Conservation (phyloP, 352 stramenopile genomes). For the Phytophthora macrochlamydospora region DNA sequence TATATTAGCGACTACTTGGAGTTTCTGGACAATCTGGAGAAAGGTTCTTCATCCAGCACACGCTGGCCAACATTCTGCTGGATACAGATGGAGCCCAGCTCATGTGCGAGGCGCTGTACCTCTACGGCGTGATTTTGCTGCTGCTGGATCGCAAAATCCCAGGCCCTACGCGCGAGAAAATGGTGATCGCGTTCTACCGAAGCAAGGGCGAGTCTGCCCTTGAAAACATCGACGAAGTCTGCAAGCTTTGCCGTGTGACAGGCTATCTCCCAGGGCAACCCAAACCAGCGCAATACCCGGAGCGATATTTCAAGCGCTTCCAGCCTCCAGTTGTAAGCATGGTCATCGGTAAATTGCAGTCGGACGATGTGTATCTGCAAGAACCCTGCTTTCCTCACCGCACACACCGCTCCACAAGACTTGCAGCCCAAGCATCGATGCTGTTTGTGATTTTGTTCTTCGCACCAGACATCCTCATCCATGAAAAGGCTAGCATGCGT, state of each 20-base stretch:
- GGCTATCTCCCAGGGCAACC: conserved; percentile 86
- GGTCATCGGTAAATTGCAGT: conserved; percentile 94
- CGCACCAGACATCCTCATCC: conserved; percentile 90
- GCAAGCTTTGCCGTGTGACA: conserved; percentile 90
- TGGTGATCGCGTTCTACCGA: conserved; percentile 91
- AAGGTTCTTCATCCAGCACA: conserved; percentile 96
- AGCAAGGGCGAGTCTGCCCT: conserved; percentile 89
- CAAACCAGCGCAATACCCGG: conserved; percentile 87
- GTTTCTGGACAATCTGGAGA: conserved; percentile 92
- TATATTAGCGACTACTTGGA: conserved; percentile 93
- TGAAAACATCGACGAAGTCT: conserved; percentile 92
- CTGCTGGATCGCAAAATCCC: conserved; percentile 93
- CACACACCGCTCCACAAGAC: conserved; percentile 91
- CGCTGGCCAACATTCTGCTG: conserved; percentile 93
- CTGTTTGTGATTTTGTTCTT: conserved; percentile 97
- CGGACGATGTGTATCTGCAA: conserved; percentile 95
- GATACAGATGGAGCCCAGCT: conserved; percentile 94
- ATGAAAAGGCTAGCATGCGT: conserved; percentile 92
- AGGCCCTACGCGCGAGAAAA: conserved; percentile 88
- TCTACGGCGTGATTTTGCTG: conserved; percentile 95
- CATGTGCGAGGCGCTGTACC: conserved; percentile 94
- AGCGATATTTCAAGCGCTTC: conserved; percentile 90
- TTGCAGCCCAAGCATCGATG: conserved; percentile 93
- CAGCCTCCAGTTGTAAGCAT: conserved; percentile 90
- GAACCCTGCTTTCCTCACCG: conserved; percentile 92